Percentiles rank a stretch among this genome's conserved stretches.
phyloP scores from a whole-genome alignment of 2,329 filamentous ascomycete species.

The Sclerotinia sclerotiorum region DNA sequence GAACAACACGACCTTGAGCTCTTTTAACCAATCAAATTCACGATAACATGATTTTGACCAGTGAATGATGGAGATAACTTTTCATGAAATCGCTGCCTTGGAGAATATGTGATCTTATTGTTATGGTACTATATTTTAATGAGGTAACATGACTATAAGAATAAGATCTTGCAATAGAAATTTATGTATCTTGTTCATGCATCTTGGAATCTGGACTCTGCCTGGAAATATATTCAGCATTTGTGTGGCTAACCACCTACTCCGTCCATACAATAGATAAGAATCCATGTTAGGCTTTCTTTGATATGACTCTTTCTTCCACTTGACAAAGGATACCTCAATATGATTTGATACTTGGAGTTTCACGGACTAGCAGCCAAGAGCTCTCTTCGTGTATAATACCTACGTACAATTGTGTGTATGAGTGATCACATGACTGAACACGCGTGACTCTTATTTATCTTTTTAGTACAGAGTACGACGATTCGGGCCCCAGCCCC shows the following conservation, averaged over 20 bases:
- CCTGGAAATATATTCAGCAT: not conserved
- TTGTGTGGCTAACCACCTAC: not conserved
- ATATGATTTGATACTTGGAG: not conserved
- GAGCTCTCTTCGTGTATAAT: not conserved
- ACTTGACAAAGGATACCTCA: not conserved
- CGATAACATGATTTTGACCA: not conserved
- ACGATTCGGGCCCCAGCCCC: not conserved
- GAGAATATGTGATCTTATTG: not conserved
- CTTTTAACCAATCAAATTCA: slow-evolving; percentile 26
- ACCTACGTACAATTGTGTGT: not conserved
- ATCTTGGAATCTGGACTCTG: not conserved
- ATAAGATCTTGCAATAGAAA: not conserved
- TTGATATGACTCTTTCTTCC: slow-evolving; percentile 11
- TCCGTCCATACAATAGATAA: not conserved
- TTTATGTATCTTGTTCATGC: not conserved
- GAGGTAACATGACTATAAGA: not conserved
- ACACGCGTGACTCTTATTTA: not conserved
- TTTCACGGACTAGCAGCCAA: not conserved
- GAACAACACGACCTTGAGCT: not conserved
- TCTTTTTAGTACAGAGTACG: not conserved
- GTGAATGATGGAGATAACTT: slow-evolving; percentile 23
- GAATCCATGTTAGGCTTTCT: not conserved
- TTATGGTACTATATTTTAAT: not conserved
- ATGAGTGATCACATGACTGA: not conserved
- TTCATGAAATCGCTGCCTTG: slow-evolving; percentile 23